Evolutionary conservation across 2,329 filamentous ascomycete species (phyloP), one percentile per base, ranked within the genome.

Genomic region (Pseudogymnoascus sp.): DNA sequence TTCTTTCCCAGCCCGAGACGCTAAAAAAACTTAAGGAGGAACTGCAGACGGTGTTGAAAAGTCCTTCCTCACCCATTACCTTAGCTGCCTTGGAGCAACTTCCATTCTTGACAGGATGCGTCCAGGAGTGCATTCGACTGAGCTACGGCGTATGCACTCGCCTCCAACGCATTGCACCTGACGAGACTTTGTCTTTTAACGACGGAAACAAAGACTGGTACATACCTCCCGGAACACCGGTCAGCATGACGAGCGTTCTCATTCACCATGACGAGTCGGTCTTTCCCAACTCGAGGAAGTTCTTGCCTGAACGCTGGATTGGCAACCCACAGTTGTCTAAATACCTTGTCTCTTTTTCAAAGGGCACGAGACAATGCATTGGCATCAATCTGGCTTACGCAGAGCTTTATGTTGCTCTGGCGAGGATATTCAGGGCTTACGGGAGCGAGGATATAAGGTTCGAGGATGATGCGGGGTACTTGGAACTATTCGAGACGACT

Each of bases 291-390:
- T 74, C 77, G 0, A 68, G 77, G 40, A 63, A 67, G 0, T 81
- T 77, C 63, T 56, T 66, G 3, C 78, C 78, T 0, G 75, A 79
- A 42, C 73, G 78, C 2, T 80, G 75, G 73, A 65, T 79, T 3
- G 74, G 74, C 31, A 70, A 70, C 3, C 73, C 72, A 46, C 66
- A 70, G 1, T 63, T 78, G 0, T 74, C 78, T 28, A 71, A 71
- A n/a, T 74, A 72, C 42, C 72, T 80, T 46, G 69, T 79, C 12
- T 63, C 76, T 1, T 81, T 80, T 65, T 75, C 73, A 2, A 77
- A 75, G 59, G 79, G 77, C 1, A 71, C 72, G 3, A 68, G 78
- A 12, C 70, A 70, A n/a, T 81, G 79, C 62, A 69, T 80, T 3
- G 78, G 79, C 2, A 67, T 68, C 3, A 67, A 69, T 61, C 62